Base-by-base conservation (phyloP, 2,329 filamentous ascomycete species). In the Scorias spongiosa region DNA sequence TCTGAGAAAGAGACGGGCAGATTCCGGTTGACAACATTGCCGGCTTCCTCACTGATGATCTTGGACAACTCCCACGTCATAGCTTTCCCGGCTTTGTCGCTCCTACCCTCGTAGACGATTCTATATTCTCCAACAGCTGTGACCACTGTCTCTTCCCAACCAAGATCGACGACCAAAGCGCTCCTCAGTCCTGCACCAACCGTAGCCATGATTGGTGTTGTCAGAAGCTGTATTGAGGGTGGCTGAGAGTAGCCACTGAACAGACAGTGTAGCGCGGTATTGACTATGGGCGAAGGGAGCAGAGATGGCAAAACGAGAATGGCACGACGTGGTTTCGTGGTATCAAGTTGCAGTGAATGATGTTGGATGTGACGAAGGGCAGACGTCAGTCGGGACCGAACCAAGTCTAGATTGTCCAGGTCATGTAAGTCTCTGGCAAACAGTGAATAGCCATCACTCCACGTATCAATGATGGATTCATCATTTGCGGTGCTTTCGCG, bases 111-210 rank as follows among this genome's bases (percentile, higher is more conserved):
- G 12, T 72, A 70, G 1, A 94, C 76, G 59, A 93, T 87, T 43
- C 84, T 80, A 60, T 87, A 94, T 63, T 98, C 91, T 57, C 88
- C 96, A 6, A 96, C 72, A 5, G 80, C 83, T 0, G 86, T 93
- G 17, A 93, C 76, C 0, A 81, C 74, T 0, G 88, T 93, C 62
- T 96, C 91, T 37, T 79, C 74, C 91, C 91, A 98, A 38, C 89
- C 91, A 47, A 98, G 72, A 57, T 98, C 87, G 32, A 98, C 71
- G 0, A 96, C 77, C 37, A 98, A 63, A 1, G 81, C 86, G n/a
- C 84, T 85, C 11, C 91, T 78, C 36, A 93, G 67, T 1, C 91
- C 91, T 5, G 88, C 87, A 7, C 81, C 82, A 2, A 88, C 75
- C 6, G 81, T 70, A 1, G 78, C 71, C 63, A 91, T 80, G 15